Evolutionary conservation across 306 rosid genomes (phyloP).

Genomic region (Castanea mollissima): DNA sequence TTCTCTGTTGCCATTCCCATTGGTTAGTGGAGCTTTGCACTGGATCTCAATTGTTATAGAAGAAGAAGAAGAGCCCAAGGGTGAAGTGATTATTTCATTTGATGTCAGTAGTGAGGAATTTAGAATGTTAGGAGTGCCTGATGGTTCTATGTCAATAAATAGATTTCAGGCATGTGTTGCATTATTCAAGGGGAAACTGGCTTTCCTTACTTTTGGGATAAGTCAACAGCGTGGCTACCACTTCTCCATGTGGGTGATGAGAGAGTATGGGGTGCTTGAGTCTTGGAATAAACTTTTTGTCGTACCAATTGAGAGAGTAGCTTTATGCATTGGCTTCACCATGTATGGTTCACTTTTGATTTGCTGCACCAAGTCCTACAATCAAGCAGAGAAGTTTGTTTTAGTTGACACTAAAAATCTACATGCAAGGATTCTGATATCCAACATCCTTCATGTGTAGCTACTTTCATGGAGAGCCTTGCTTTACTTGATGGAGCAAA

Average conservation of each 20-base stretch:
- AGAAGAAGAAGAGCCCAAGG: too few relatives aligned
- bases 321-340: neutral
- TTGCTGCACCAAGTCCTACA: too few relatives aligned
- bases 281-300: neutral
- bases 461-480: too few relatives aligned
- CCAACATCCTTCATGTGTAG: too few relatives aligned
- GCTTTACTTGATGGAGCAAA: too few relatives aligned
- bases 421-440: too few relatives aligned
- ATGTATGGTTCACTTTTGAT: neutral
- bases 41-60: neutral
- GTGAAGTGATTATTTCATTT: neutral
- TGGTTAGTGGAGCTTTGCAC: neutral
- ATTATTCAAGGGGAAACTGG: neutral
- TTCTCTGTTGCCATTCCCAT: neutral
- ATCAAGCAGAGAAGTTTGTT: too few relatives aligned
- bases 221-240: neutral
- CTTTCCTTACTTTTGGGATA: neutral
- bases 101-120: neutral
- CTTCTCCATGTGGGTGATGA: neutral
- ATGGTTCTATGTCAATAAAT: neutral
- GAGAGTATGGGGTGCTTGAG: neutral
- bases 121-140: neutral
- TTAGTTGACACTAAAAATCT: too few relatives aligned
- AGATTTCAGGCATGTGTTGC: neutral
- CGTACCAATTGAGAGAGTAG: neutral